Evolutionary conservation across 768 basidiomycete species (phyloP), one percentile per base, ranked within the genome.

Genomic region (Multifurca ochricompacta): DNA sequence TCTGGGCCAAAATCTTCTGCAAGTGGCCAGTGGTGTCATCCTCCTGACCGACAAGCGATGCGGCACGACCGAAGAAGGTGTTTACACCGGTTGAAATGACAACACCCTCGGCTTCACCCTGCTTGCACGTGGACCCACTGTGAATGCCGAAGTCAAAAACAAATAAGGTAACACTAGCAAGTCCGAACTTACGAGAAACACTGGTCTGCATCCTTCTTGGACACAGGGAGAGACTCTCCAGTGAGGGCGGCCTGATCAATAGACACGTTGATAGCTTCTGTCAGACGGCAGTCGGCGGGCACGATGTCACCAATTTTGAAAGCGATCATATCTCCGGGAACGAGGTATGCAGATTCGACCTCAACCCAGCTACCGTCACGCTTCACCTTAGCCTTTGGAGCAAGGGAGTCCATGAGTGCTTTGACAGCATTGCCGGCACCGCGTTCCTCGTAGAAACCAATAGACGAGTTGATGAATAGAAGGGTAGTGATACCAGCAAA

Each of bases 251-350:
- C 95, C 76, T 97, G 94, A 70, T 98, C 95, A 66, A 97, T 97
- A 34, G 91, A 95, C 35, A 98, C 89, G 73, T 97, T 96, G 80
- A 97, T 83, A 50, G 94, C 83, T 68, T 98, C 95, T 6, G 85
- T 87, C 55, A 98, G 85, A 79, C 94, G 91, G 72, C 94, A 96
- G 67, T 97, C 95, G 58, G 93, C 94, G 49, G 95, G 92, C 55
- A 97, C 95, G 60, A 98, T 89, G 65, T 97, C 95, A 75, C 95
- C 95, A 70, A 97, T 97, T 74, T 98, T 98, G 91, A 97, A 98
- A 3, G 92, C 77, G 56, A 98, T 74, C 79, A 96, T 87, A 66
- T 98, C 95, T 67, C 94, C 95, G 46, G 95, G 95, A 32, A 96
- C 93, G 49, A 98, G 82, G 32, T 75, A 79, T 32, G 93, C 63